These are phyloP conservation scores for Aureobasidium leucospermi DNA, from an alignment of 2,329 filamentous ascomycete genomes.

Conservation along the genomic window DNA sequence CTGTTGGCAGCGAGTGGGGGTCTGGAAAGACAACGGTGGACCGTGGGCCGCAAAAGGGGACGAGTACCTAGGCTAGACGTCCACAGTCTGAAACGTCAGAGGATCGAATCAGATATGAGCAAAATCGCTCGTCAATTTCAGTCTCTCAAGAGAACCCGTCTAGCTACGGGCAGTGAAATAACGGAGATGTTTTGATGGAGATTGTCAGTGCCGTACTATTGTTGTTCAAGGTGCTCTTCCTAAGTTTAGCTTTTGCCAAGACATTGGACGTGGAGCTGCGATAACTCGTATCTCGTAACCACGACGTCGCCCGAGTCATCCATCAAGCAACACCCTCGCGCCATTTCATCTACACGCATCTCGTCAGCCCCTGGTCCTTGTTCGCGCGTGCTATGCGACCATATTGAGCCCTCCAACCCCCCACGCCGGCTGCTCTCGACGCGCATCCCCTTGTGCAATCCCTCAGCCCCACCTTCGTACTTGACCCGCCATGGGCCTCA, in stretches of 20 bases:
- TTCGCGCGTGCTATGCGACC: constrained; percentile 5
- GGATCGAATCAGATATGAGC: not conserved
- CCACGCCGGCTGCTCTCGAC: not conserved
- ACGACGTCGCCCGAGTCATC: not conserved
- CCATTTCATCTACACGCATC: not conserved
- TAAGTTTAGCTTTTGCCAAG: not conserved
- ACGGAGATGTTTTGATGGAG: not conserved
- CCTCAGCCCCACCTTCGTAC: not conserved
- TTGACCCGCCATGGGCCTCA: constrained; percentile 67
- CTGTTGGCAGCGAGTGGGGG: not conserved
- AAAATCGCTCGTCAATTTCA: too few relatives aligned
- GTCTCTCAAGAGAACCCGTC: too few relatives aligned
- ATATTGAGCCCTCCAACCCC: not conserved
- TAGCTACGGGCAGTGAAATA: not conserved
- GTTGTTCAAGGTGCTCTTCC: not conserved
- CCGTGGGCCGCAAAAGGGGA: not conserved
- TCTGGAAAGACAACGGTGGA: not conserved
- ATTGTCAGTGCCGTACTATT: too few relatives aligned
- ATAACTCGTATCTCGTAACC: not conserved
- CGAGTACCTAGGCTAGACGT: not conserved
- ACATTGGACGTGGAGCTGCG: not conserved
- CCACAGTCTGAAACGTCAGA: not conserved
- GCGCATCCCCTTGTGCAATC: not conserved
- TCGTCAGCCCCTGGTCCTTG: not conserved
- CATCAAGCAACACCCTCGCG: not conserved